Conservation (phyloP, 148 eudicot species). For the Arctostaphylos glauca region DNA sequence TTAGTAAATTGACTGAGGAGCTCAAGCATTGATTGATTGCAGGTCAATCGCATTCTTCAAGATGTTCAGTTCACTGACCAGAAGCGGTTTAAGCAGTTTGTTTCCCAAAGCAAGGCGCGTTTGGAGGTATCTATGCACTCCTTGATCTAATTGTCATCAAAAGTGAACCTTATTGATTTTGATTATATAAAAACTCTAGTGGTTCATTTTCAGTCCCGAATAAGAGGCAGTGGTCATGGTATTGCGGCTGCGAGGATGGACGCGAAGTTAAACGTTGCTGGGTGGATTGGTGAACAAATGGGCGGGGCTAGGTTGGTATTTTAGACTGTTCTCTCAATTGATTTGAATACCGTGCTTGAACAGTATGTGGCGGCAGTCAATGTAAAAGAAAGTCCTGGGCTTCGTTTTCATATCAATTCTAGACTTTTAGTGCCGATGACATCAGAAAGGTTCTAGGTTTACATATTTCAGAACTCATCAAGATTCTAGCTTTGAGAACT, state of each 20-base stretch:
- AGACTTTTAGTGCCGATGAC: not conserved
- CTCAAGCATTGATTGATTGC: constrained; percentile 24
- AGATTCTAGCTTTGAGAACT: not conserved
- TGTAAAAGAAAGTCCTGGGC: not conserved
- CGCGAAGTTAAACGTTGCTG: constrained; percentile 91
- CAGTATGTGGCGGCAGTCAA: not conserved
- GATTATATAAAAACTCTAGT: not conserved
- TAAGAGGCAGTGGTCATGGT: constrained; percentile 98
- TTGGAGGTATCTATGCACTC: constrained; percentile 73
- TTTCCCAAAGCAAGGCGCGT: constrained; percentile 94
- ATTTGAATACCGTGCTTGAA: constrained; percentile 4
- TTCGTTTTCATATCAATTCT: not conserved
- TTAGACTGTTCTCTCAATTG: constrained; percentile 7
- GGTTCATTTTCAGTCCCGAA: constrained; percentile 52
- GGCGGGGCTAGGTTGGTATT: constrained; percentile 78
- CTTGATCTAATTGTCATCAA: constrained; percentile 1
- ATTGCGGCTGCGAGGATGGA: constrained; percentile 97
- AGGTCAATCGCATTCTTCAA: constrained; percentile 79
- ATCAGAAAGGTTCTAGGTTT: not conserved
- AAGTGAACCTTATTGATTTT: not conserved
- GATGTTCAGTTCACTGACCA: constrained; percentile 96
- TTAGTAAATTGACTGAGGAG: constrained; percentile 16
- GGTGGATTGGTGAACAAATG: constrained; percentile 95
- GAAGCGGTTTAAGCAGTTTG: constrained; percentile 95
- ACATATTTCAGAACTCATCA: not conserved